A percentile compares a stretch with the other conserved stretches of the same genome.
These are phyloP conservation scores for Penicillium sclerotiorum DNA, from an alignment of 2,329 filamentous ascomycete species.

Conservation along the genomic window DNA sequence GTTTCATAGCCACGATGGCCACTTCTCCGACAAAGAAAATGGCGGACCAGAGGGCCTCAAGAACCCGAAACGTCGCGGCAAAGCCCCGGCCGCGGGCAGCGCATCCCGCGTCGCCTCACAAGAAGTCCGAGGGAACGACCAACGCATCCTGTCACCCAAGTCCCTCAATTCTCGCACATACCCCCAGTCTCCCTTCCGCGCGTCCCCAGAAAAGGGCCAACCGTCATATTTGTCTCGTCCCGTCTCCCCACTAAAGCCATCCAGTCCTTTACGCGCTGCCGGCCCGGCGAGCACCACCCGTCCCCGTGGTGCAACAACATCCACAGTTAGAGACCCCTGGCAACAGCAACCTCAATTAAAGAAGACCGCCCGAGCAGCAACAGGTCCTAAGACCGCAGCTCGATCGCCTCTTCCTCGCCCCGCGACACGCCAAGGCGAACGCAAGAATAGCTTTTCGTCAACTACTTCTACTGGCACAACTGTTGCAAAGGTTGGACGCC, in stretches of 20 bases:
- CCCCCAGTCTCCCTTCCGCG: constrained; percentile 58
- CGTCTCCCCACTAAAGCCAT: constrained; percentile 64
- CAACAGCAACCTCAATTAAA: constrained; percentile 31
- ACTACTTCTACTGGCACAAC: constrained; percentile 43
- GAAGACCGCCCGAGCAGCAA: constrained; percentile 34
- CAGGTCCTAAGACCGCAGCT: constrained; percentile 30
- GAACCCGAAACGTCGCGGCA: constrained; percentile 70
- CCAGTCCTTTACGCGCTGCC: constrained; percentile 41
- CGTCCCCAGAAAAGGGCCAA: constrained; percentile 45
- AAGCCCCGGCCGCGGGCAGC: constrained; percentile 40
- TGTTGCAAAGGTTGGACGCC: constrained; percentile 35
- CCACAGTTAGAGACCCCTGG: constrained; percentile 29
- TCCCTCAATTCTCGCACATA: constrained; percentile 76
- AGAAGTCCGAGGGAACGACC: constrained; percentile 50
- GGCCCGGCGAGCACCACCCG: constrained; percentile 19
- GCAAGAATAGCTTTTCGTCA: constrained; percentile 41
- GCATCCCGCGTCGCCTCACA: constrained; percentile 47
- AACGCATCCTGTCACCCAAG: constrained; percentile 74
- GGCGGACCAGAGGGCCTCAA: constrained; percentile 52
- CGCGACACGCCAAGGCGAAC: constrained; percentile 43
- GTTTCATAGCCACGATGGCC: constrained; percentile 61
- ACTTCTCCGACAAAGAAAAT: constrained; percentile 76
- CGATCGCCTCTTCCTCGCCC: constrained; percentile 37
- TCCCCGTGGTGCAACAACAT: constrained; percentile 28
- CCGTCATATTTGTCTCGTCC: constrained; percentile 61